phyloP scores from a whole-genome alignment of 2,329 filamentous ascomycete genomes.

The Botrytis byssoidea region DNA sequence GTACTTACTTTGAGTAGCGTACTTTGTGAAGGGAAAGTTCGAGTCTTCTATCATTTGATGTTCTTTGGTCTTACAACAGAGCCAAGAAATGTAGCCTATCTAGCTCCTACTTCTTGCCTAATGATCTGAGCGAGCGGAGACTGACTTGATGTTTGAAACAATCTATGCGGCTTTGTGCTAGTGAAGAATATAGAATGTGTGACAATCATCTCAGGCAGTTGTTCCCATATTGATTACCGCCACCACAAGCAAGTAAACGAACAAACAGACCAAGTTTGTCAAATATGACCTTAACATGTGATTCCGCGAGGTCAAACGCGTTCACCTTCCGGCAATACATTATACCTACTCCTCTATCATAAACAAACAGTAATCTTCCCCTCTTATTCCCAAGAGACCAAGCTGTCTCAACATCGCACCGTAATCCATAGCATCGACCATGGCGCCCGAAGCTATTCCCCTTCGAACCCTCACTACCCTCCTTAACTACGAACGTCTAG shows the following conservation, averaged over 20 bases:
- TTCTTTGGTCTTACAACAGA: too few species aligned
- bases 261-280: neutral
- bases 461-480: conserved; percentile 14
- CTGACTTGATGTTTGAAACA: neutral
- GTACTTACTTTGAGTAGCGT: neutral
- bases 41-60: too few species aligned
- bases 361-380: neutral
- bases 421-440: neutral
- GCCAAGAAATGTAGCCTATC: neutral
- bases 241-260: neutral
- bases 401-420: neutral
- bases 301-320: neutral
- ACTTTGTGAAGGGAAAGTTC: too few species aligned
- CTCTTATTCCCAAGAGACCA: neutral
- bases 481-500: conserved; percentile 20
- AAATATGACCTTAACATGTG: neutral
- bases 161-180: neutral
- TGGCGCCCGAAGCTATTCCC: conserved; percentile 11
- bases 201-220: neutral
- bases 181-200: accelerated
- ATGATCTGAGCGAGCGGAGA: neutral
- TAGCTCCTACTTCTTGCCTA: neutral
- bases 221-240: neutral
- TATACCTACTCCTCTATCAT: neutral
- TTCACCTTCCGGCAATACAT: neutral